Conservation (phyloP, 352 stramenopile species). For the Vaucheria bursata region DNA sequence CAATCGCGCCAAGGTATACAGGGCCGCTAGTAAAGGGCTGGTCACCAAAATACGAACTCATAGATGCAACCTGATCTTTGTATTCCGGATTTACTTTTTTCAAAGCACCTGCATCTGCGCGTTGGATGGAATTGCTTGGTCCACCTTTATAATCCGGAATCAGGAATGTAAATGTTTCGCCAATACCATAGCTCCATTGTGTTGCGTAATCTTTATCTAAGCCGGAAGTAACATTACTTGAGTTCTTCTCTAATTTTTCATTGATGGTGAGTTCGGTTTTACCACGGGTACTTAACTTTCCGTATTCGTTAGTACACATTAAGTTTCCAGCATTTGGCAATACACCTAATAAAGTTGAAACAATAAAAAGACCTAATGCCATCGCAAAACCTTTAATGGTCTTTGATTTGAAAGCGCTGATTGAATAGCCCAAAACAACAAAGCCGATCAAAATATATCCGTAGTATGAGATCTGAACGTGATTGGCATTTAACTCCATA, state of each 20-base stretch:
- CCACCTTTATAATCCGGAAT: background rate
- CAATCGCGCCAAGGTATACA: background rate
- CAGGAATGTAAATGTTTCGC: background rate
- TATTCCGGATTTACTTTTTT: background rate
- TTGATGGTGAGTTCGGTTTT: background rate
- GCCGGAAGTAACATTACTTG: background rate
- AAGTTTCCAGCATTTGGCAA: too few relatives aligned
- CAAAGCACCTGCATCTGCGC: too few relatives aligned
- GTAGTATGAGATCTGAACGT: too few relatives aligned
- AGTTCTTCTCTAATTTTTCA: background rate
- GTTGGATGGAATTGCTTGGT: background rate
- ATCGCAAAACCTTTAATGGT: too few relatives aligned
- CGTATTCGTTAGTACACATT: background rate
- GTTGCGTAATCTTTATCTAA: constrained; percentile 1
- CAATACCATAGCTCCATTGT: background rate
- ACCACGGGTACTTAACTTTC: background rate
- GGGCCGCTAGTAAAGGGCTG: background rate
- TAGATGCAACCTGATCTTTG: background rate
- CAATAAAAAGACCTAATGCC: too few relatives aligned
- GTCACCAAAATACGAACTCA: background rate
- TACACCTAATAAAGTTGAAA: too few relatives aligned
- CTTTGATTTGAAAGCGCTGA: too few relatives aligned
- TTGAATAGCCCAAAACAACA: too few relatives aligned
- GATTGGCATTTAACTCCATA: too few relatives aligned
- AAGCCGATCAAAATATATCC: too few relatives aligned